These are phyloP conservation scores for Acanthamoeba polyphaga DNA, from an alignment of 208 protist species.

Conservation along the genomic window DNA sequence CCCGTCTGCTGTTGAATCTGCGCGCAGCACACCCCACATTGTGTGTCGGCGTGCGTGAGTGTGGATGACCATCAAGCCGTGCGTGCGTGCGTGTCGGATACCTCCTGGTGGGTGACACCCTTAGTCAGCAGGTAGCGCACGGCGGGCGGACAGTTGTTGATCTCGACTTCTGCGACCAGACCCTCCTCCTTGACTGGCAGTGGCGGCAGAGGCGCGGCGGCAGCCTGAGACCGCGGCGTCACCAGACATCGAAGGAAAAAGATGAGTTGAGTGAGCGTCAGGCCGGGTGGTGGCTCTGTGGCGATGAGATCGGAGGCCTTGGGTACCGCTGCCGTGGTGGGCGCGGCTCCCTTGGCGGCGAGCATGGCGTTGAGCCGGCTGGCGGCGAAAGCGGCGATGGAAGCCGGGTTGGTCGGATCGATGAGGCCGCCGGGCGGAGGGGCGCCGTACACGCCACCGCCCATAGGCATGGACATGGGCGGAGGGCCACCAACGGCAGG, in stretches of 20 bases:
- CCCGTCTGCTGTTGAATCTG: conserved; percentile 66
- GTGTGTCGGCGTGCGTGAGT: not conserved
- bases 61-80: not conserved
- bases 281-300: not conserved
- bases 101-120: conserved; percentile 39
- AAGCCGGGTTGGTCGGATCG: conserved; percentile 2
- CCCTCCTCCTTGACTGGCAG: conserved; percentile 31
- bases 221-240: not conserved
- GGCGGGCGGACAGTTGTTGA: conserved; percentile 28
- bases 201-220: not conserved
- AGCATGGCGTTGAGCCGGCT: conserved; percentile 51
- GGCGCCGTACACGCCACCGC: not conserved
- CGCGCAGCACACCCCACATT: not conserved
- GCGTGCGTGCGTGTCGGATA: not conserved
- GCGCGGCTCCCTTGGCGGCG: conserved; percentile 15
- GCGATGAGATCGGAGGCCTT: not conserved
- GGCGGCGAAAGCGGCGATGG: conserved; percentile 29
- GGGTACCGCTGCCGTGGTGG: not conserved
- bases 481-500: not conserved
- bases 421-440: too few species aligned
- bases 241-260: not conserved
- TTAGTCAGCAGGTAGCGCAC: conserved; percentile 58
- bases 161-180: conserved; percentile 18
- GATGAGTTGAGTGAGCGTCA: too few species aligned
- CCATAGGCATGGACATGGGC: too few species aligned